A percentile compares a stretch with the other conserved stretches of the same genome.
Evolutionary conservation across 1,284 basidiomycete species (phyloP).

Genomic region (Tylopilus sp.): DNA sequence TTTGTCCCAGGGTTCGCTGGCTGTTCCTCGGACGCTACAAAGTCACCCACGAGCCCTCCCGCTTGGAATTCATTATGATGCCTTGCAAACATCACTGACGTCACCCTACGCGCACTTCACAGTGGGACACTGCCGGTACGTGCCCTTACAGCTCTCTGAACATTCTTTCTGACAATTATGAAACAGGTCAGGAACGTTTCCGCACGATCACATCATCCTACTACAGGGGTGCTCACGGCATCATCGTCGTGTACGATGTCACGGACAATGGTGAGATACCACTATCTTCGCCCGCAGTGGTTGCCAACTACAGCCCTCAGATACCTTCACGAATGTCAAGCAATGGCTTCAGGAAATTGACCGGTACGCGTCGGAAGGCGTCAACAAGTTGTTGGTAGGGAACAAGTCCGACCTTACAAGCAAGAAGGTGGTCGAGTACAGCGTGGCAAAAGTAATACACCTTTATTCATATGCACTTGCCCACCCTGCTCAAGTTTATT

Average conservation of each 20-base stretch:
- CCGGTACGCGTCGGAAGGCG: slow-evolving; percentile 97
- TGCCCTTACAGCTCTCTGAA: background rate
- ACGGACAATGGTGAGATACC: slow-evolving; percentile 82
- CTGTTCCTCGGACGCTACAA: background rate
- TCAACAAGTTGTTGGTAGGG: slow-evolving; percentile 96
- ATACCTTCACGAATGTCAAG: slow-evolving; percentile 98
- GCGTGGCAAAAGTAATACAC: slow-evolving; percentile 81
- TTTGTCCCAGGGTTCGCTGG: slow-evolving; percentile 1
- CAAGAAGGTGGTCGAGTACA: slow-evolving; percentile 99
- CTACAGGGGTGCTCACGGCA: slow-evolving; percentile 95
- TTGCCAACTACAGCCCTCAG: slow-evolving; percentile 39
- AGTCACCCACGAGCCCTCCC: background rate
- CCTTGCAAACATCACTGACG: slow-evolving; percentile 10
- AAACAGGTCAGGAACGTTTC: slow-evolving; percentile 89
- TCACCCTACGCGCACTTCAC: slow-evolving; percentile 13
- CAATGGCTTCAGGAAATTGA: slow-evolving; percentile 99
- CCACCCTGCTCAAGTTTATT: slow-evolving; percentile 7
- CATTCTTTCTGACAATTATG: background rate
- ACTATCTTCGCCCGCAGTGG: slow-evolving; percentile 1
- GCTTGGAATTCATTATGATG: background rate
- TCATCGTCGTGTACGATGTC: slow-evolving; percentile 99
- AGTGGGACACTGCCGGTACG: slow-evolving; percentile 93
- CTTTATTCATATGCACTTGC: background rate
- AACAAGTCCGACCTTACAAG: slow-evolving; percentile 97
- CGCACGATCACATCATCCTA: slow-evolving; percentile 97